These are phyloP conservation scores for Alternaria brassicicola DNA, from an alignment of 2,329 filamentous ascomycete genomes.

Conservation along the genomic window DNA sequence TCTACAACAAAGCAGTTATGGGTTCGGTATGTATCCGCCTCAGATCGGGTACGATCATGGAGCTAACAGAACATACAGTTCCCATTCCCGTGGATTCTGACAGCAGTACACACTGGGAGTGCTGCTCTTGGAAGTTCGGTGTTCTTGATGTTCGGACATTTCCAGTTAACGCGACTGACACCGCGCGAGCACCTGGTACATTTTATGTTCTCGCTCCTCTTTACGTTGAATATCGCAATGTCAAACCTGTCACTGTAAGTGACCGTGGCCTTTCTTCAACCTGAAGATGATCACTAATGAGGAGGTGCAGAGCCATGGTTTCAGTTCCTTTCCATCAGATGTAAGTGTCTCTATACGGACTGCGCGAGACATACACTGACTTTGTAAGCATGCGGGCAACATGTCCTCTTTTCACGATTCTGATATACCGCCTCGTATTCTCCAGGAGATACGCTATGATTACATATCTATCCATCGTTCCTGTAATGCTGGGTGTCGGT, in stretches of 20 bases:
- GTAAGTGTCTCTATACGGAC: too few species aligned
- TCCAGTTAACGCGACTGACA: neutral
- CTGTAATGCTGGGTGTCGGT: conserved; percentile 4
- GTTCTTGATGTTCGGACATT: conserved; percentile 1
- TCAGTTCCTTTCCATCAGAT: conserved; percentile 4
- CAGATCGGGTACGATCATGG: neutral
- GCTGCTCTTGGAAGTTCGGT: conserved; percentile 1
- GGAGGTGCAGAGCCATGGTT: neutral
- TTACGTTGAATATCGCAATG: conserved; percentile 6
- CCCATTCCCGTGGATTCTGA: conserved; percentile 4
- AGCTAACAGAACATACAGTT: neutral
- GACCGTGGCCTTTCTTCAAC: neutral
- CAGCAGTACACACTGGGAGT: conserved; percentile 3
- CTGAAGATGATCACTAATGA: neutral
- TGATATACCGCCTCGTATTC: conserved; percentile 3
- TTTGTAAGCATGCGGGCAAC: conserved; percentile 6
- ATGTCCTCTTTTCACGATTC: conserved; percentile 4
- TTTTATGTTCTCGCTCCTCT: conserved; percentile 2
- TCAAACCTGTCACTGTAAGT: conserved; percentile 5
- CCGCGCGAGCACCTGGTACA: conserved; percentile 3
- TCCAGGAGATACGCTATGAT: conserved; percentile 1
- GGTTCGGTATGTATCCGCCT: neutral
- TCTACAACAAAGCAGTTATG: conserved; percentile 8
- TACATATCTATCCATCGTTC: conserved; percentile 3
- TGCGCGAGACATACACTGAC: too few species aligned